Conservation (phyloP, 208 protist species). For the Angomonas ambiguus region DNA sequence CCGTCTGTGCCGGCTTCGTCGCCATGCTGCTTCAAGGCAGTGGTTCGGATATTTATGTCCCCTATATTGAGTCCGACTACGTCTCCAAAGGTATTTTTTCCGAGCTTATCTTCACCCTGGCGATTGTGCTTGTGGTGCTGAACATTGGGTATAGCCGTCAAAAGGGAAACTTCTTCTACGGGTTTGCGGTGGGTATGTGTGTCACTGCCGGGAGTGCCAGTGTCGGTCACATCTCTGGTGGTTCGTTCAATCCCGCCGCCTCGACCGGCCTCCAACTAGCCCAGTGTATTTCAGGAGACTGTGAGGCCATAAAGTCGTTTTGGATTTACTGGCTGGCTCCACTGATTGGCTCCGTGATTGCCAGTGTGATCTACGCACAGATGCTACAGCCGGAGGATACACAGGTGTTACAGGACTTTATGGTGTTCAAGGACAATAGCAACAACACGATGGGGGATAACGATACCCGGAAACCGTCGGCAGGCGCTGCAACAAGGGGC, state of each 20-base stretch:
- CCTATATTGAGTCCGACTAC: constrained; percentile 44
- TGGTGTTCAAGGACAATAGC: constrained; percentile 29
- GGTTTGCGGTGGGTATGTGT: constrained; percentile 80
- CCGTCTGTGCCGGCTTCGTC: constrained; percentile 57
- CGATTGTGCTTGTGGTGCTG: constrained; percentile 65
- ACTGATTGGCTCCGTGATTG: constrained; percentile 48
- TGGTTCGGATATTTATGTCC: constrained; percentile 66
- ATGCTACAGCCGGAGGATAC: constrained; percentile 59
- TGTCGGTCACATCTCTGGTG: constrained; percentile 64
- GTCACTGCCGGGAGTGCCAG: constrained; percentile 57
- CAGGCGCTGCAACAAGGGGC: too few relatives aligned
- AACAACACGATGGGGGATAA: constrained; percentile 11
- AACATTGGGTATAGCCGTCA: constrained; percentile 71
- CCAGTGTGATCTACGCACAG: constrained; percentile 62
- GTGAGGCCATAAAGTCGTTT: constrained; percentile 54
- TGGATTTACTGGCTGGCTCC: constrained; percentile 87
- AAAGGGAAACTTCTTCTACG: constrained; percentile 74
- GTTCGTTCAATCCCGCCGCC: constrained; percentile 80
- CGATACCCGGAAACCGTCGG: not conserved
- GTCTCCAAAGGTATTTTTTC: constrained; percentile 69
- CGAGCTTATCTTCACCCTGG: constrained; percentile 83
- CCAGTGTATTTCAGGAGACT: constrained; percentile 62
- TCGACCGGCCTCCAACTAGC: constrained; percentile 77
- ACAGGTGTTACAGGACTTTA: constrained; percentile 43
- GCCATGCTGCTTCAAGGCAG: constrained; percentile 71